Conservation (phyloP, 345 rosid genomes). For the Brassica carinata region DNA sequence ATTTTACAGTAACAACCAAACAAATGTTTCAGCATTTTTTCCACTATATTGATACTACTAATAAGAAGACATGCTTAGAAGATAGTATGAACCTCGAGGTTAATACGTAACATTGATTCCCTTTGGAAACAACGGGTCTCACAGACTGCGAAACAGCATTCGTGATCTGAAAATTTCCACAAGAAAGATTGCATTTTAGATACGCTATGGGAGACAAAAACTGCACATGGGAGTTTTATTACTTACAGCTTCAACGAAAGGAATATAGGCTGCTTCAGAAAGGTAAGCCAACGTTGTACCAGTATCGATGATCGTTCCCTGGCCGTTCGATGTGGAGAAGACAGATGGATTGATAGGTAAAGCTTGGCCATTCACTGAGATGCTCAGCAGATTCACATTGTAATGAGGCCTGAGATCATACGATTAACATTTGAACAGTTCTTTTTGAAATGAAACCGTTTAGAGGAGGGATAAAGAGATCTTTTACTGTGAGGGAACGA, state of each 20-base stretch:
- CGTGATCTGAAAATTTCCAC: constrained; percentile 57
- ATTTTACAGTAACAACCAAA: constrained; percentile 20
- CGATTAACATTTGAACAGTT: neutral
- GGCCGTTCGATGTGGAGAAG: constrained; percentile 65
- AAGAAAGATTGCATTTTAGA: constrained; percentile 10
- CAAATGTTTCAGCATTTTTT: neutral
- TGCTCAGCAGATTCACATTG: constrained; percentile 85
- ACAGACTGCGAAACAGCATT: constrained; percentile 58
- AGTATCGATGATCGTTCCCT: constrained; percentile 90
- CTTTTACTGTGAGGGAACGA: constrained; percentile 72
- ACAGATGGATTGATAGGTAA: constrained; percentile 70
- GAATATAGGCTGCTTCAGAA: constrained; percentile 72
- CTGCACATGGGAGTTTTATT: neutral
- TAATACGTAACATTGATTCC: constrained; percentile 63
- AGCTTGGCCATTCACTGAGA: constrained; percentile 69
- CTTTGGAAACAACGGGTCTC: constrained; percentile 59
- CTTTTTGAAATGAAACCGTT: neutral
- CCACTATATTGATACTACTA: neutral
- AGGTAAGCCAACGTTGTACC: constrained; percentile 98
- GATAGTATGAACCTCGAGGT: constrained; percentile 50
- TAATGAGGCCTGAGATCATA: constrained; percentile 74
- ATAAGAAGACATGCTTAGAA: constrained; percentile 1
- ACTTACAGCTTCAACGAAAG: constrained; percentile 79
- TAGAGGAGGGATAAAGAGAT: neutral
- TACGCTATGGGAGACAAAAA: neutral